Percentiles rank a stretch among this genome's conserved stretches.
Conservation (phyloP, 106 monocot genomes). For the Apostasia shenzhenica region DNA sequence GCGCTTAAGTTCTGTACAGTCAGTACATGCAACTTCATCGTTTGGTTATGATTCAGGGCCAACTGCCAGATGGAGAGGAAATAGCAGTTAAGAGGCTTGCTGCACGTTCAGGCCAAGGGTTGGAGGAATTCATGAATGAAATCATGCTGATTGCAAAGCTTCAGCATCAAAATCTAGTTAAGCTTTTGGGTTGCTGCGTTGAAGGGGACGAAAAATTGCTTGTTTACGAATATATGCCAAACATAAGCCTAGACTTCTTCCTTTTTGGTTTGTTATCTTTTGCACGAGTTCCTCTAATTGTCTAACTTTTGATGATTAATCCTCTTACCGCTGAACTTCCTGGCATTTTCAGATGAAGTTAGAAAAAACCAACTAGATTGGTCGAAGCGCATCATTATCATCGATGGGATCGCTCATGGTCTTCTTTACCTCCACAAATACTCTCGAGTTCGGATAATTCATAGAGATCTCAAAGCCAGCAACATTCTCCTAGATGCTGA, state of each 20-base stretch:
- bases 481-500: constrained; percentile 12
- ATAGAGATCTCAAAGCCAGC: constrained; percentile 15
- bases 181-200: constrained; percentile 12
- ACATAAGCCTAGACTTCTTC: constrained; percentile 11
- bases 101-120: constrained; percentile 10
- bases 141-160: constrained; percentile 14
- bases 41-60: neutral
- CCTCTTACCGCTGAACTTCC: neutral
- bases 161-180: constrained; percentile 15
- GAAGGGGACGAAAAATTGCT: constrained; percentile 17
- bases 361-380: neutral
- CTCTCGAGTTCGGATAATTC: constrained; percentile 9
- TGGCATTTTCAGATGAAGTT: neutral
- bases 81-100: constrained; percentile 15
- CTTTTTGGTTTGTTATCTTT: constrained; percentile 9
- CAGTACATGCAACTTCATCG: too few species aligned
- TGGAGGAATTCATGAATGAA: constrained; percentile 15
- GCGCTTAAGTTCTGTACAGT: too few species aligned
- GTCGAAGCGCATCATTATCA: neutral
- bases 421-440: constrained; percentile 15
- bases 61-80: constrained; percentile 3
- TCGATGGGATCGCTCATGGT: constrained; percentile 4
- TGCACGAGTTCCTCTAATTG: neutral
- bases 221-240: constrained; percentile 13
- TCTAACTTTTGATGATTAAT: neutral